Conservation (phyloP, 78 protist species). For the Capsaspora owczarzaki region DNA sequence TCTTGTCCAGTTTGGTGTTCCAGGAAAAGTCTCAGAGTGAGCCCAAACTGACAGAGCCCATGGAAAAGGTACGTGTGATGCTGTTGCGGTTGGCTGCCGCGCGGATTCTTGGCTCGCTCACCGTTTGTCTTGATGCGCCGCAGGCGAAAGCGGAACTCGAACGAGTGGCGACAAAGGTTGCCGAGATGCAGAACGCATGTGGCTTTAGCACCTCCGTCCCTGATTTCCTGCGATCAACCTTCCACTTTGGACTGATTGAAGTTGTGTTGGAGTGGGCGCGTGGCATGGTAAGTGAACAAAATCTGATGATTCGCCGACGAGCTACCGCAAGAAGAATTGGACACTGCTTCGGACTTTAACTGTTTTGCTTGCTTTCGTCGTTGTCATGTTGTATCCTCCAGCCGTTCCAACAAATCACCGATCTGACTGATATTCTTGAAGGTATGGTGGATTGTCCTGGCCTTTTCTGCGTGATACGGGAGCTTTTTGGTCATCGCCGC, state of each 20-base stretch:
- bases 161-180: slow-evolving; percentile 2
- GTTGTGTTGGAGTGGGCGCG: slow-evolving; percentile 87
- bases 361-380: no score
- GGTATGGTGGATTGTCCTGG: not conserved
- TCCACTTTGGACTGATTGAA: slow-evolving; percentile 38
- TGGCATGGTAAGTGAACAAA: slow-evolving; percentile 21
- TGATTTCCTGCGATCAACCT: slow-evolving; percentile 5
- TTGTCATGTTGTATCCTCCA: not conserved
- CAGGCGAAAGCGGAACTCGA: not conserved
- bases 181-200: slow-evolving; percentile 29
- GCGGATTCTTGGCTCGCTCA: not conserved
- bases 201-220: slow-evolving; percentile 37
- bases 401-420: slow-evolving; percentile 42
- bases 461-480: not conserved
- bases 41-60: not conserved
- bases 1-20: slow-evolving; percentile 50
- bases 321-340: no score
- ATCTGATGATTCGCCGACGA: not conserved
- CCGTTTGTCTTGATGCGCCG: not conserved
- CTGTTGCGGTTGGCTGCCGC: not conserved
- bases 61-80: not conserved
- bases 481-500: no score
- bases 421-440: slow-evolving; percentile 71
- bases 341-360: no score
- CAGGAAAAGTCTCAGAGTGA: slow-evolving; percentile 52